Evolutionary conservation across 2,329 filamentous ascomycete genomes (phyloP), one percentile per base, ranked within the genome.

Genomic region (Pyricularia pennisetigena): DNA sequence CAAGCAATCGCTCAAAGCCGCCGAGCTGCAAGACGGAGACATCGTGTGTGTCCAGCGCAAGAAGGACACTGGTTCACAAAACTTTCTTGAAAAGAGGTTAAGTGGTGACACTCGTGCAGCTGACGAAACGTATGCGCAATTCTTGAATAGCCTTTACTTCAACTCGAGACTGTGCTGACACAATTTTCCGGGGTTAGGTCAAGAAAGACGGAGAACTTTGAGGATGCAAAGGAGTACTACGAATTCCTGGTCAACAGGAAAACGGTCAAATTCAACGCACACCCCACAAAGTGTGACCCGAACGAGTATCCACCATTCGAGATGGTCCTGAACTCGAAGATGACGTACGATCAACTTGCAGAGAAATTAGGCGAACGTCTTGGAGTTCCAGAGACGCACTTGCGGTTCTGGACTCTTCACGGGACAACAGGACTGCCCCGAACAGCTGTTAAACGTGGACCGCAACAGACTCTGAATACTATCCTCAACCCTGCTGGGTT

Each of bases 1-100:
- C 0, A 98, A 97, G 80, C 88, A 93, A 75, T 93, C 93, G 0
- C 84, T 99, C 69, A 91, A 93, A 72, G 89, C 92, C 69, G 95
- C 95, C 1, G 96, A 99, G 77, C 90, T 99, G 28, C 94, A 98
- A 76, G 94, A 99, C 74, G 95, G 95, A 65, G 95, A 99, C 75
- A 97, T 99, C 72, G 88, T 99, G 68, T 97, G 94, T 75, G 97
- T 98, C 80, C 95, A 99, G 77, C 86, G 87, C 69, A 81, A 85
- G 29, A 79, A 76, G 1, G 85, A 86, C 64, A 16, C 62, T 57
- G 12, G 71, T 67, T 30, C 69, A 65, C 4, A 75, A 8, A 67
- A 81, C 57, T 76, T 77, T 30, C 72, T 80, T 14, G 78, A 78
- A 9, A 80, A 80, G 71, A 78, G 76, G 64, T 72, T 79, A 16